Evolutionary conservation across 2,329 filamentous ascomycete genomes (phyloP).

Genomic region (Penicillium oxalicum): DNA sequence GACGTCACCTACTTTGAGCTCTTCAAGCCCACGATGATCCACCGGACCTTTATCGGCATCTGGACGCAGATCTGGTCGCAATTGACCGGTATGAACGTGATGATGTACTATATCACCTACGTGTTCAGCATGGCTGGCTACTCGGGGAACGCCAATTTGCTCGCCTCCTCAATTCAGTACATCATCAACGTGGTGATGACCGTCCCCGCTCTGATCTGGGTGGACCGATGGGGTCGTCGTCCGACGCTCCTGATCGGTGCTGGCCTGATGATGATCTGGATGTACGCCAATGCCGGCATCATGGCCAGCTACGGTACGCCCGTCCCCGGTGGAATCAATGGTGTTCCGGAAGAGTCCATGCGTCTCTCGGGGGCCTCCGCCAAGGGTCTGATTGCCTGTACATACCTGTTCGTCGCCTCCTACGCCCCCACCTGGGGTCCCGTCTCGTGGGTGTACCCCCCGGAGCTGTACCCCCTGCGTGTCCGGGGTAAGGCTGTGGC

Average conservation of each 20-base stretch:
- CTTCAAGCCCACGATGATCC: constrained; percentile 66
- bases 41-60: constrained; percentile 64
- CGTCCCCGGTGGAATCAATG: constrained; percentile 37
- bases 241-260: constrained; percentile 60
- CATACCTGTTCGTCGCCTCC: constrained; percentile 57
- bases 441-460: constrained; percentile 51
- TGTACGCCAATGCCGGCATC: constrained; percentile 41
- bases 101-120: constrained; percentile 68
- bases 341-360: constrained; percentile 35
- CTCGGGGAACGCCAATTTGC: constrained; percentile 52
- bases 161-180: constrained; percentile 66
- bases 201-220: constrained; percentile 65
- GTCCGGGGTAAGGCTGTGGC: constrained; percentile 57
- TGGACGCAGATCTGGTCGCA: constrained; percentile 73
- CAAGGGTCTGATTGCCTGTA: constrained; percentile 61
- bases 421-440: constrained; percentile 61
- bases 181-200: constrained; percentile 79
- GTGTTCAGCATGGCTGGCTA: constrained; percentile 68
- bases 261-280: constrained; percentile 52
- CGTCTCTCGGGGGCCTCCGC: constrained; percentile 43
- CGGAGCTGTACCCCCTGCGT: constrained; percentile 47
- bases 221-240: constrained; percentile 72
- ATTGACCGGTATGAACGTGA: constrained; percentile 70
- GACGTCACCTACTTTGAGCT: constrained; percentile 68
- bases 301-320: constrained; percentile 33